Base-by-base conservation (phyloP, 768 basidiomycete genomes). In the Auriculariales sp. region DNA sequence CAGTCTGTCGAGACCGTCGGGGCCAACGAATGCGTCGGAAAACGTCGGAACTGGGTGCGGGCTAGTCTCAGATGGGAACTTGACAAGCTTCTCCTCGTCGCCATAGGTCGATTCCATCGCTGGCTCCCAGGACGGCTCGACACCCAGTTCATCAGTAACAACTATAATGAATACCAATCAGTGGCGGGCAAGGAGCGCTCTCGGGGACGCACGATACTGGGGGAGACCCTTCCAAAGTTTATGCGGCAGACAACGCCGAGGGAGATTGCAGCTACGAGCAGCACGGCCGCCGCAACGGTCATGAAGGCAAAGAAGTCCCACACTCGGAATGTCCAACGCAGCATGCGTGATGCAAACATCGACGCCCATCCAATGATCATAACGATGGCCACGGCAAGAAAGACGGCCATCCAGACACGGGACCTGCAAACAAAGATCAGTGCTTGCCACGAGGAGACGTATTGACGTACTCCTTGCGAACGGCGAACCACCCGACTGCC, bases 191-290 rank as follows among this genome's bases (percentile, higher is more conserved):
- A 50, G 49, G 10, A 52, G 28, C 51, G 28, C 58, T 59, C 46
- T 56, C 46, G 44, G 52, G 24, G 28, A 64, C 83, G 66, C 54
- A 87, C 84, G 65, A 61, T 81, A 79, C 19, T 71, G 72, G 50
- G 71, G 64, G 51, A 89, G 66, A 22, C 85, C 85, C 61, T 82
- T 84, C 80, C 82, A 56, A 88, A 88, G 66, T 88, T 87, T 57
- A 75, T 60, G 30, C 78, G 72, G 60, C 84, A 87, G 53, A 79
- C 54, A 30, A 85, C 56, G 2, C 82, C 86, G 44, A 88, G 59
- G 49, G 79, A 55, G 55, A 84, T 69, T 0, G 77, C 70, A 24
- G 69, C 46, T 14, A 79, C 51, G 1, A 76, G 73, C 42, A 89
- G 68, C 48, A 72, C 56, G 11, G 79, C 76, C 0, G 84, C 81